phyloP scores from a whole-genome alignment of 2,329 filamentous ascomycete species.

The Pyricularia pennisetigena region DNA sequence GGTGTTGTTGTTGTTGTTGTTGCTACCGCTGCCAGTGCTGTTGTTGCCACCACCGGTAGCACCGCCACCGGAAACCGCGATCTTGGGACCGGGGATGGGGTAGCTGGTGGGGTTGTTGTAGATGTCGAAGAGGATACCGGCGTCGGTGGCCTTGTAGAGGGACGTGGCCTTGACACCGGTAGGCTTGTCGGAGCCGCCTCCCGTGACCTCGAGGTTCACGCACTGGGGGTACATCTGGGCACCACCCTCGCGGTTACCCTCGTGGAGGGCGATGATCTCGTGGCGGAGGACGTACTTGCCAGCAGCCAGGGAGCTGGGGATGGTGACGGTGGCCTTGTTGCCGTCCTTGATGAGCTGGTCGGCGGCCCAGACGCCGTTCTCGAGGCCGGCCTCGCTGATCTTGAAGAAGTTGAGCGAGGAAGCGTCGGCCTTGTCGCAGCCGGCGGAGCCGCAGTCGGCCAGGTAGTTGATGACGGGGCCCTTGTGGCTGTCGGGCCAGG shows the following conservation, averaged over 20 bases:
- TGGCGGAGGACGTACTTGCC: constrained; percentile 30
- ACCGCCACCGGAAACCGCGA: not conserved
- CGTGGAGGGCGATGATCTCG: constrained; percentile 32
- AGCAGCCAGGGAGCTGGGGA: constrained; percentile 13
- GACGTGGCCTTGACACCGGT: constrained; percentile 9
- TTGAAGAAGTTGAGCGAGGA: constrained; percentile 10
- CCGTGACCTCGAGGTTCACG: constrained; percentile 18
- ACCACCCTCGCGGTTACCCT: constrained; percentile 17
- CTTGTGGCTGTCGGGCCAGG: constrained; percentile 31
- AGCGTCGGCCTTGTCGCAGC: constrained; percentile 9
- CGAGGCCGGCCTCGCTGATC: constrained; percentile 10
- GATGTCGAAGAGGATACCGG: constrained; percentile 32
- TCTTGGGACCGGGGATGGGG: constrained; percentile 2
- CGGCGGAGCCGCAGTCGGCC: constrained; percentile 22
- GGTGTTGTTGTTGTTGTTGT: not conserved
- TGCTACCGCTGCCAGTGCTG: not conserved
- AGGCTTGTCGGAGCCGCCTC: constrained; percentile 11
- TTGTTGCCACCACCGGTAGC: too few relatives aligned
- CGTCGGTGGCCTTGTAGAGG: constrained; percentile 26
- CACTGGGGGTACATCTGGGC: constrained; percentile 21
- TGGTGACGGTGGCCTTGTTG: constrained; percentile 29
- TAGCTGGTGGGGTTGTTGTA: constrained; percentile 14
- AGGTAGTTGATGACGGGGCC: constrained; percentile 55
- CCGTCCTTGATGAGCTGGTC: constrained; percentile 36
- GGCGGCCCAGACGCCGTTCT: constrained; percentile 24